Base-by-base conservation (phyloP, 768 basidiomycete species). In the Trametes coccinea region DNA sequence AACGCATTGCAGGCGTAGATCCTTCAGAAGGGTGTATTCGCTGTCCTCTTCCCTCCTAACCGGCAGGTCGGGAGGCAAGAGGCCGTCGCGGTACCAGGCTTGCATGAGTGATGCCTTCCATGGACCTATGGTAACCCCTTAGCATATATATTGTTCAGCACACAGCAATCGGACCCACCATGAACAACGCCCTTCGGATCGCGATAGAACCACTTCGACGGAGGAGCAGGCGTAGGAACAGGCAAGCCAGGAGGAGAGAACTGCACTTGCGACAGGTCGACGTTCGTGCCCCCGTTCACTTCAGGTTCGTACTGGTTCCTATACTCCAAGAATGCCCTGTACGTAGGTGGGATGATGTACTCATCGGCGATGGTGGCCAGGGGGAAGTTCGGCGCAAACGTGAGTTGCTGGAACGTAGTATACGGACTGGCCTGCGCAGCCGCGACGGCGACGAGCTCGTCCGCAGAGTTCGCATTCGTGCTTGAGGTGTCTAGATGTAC, bases 71-170 rank as follows among this genome's bases (percentile, higher is more conserved):
- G 87, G 87, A 2, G 92, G 92, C 27, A 94, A 78, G 17, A 92
- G 72, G 8, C 89, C 90, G 62, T 94, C 92, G 69, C 88, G 90
- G 70, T 90, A 92, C 92, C 92, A 94, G 4, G 86, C 83, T 69
- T 93, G 91, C 92, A 94, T 94, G 48, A 93, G 78, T 27, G 85
- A 82, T n/a, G 89, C 80, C 69, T 90, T 91, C 92, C 92, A 93
- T 22, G 92, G 92, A 39, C 92, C 92, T 93, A 60, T 41, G 11
- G 34, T 6, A 37, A 11, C 11, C 22, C 22, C 22, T 22, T 22
- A 22, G 22, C 22, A 22, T 63, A 48, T 48, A 27, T 22, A 9
- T 47, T 67, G 7, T 55, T 61, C 0, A 69, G 68, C 53, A 58
- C 10, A 16, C 16, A 43, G 40, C 27, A 46, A 41, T 34, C 48